Evolutionary conservation across 2,329 filamentous ascomycete species (phyloP), one percentile per base, ranked within the genome.

Genomic region (Apiospora koreana): DNA sequence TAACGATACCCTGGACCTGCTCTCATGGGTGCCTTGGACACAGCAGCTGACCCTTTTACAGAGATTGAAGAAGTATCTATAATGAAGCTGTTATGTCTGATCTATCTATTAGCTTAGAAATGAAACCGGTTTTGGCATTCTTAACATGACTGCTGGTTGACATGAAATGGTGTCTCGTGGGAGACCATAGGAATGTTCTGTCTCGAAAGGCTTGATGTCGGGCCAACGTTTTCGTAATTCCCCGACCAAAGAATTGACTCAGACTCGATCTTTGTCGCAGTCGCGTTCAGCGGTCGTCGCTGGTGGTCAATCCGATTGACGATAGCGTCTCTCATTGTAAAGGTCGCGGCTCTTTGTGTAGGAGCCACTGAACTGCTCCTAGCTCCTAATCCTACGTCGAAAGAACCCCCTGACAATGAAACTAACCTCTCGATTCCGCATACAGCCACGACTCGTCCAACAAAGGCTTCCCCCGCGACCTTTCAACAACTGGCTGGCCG

Each of bases 321-420:
- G 54, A 62, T 38, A 35, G 21, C 38, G 18, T 18, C 54, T 62
- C 31, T n/a, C 28, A 38, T 23, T 38, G 31, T 31, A 58, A 16
- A 58, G 50, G 50, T 16, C 25, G 3, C 16, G 48, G 25, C 25
- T 16, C 25, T 58, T 58, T 58, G 50, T 31, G 50, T 14, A n/a
- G 35, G 4, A 31, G 25, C 25, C 50, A 58, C 10, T 48, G 45
- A 14, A 48, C 4, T 8, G 8, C 35, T 8, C 3, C 45, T 25
- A 48, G 45, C 23, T 50, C 46, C 46, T 28, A 14, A 14, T 31
- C 50, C 28, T 21, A 14, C 18, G 5, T 12, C 21, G 3, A 62
- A 62, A 62, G 54, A 62, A 62, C 7, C 28, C 54, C 54, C 28
- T 23, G 54, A 62, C 54, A 62, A 62, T 62, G 54, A 62, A 62